Percentiles rank a stretch among this genome's conserved stretches.
These are phyloP conservation scores for Williopsis jadinii DNA, from an alignment of 1,139 yeast species.

Conservation along the genomic window DNA sequence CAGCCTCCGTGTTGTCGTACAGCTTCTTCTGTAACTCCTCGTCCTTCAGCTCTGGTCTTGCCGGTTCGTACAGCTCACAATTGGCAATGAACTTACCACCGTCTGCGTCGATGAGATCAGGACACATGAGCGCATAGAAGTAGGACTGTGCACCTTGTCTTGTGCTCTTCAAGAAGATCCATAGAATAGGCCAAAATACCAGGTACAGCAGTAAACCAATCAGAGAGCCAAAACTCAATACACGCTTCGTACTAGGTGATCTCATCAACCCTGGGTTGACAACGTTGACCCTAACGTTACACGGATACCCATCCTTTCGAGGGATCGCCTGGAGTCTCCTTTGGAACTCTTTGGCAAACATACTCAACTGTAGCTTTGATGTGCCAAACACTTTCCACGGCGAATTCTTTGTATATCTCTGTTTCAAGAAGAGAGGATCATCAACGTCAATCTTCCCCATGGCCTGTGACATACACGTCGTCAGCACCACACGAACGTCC, in stretches of 20 bases:
- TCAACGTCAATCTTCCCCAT: slow-evolving; percentile 56
- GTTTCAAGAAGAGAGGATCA: slow-evolving; percentile 62
- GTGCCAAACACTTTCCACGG: slow-evolving; percentile 82
- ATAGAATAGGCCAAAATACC: slow-evolving; percentile 72
- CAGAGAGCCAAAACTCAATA: slow-evolving; percentile 69
- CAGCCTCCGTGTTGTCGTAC: slow-evolving; percentile 53
- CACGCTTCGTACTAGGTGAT: slow-evolving; percentile 77
- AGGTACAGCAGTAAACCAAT: slow-evolving; percentile 63
- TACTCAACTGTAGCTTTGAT: slow-evolving; percentile 66
- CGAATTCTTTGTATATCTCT: slow-evolving; percentile 49
- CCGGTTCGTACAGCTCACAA: slow-evolving; percentile 52
- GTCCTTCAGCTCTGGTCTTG: slow-evolving; percentile 60
- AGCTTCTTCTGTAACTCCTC: slow-evolving; percentile 51
- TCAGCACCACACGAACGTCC: slow-evolving; percentile 73
- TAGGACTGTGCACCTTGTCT: slow-evolving; percentile 75
- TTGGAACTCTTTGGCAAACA: slow-evolving; percentile 75
- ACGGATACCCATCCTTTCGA: slow-evolving; percentile 51
- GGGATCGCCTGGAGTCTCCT: slow-evolving; percentile 39
- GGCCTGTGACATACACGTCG: slow-evolving; percentile 73
- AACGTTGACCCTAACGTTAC: slow-evolving; percentile 62
- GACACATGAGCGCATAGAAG: slow-evolving; percentile 64
- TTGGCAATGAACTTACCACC: slow-evolving; percentile 74
- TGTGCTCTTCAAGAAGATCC: slow-evolving; percentile 70
- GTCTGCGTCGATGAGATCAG: slow-evolving; percentile 49
- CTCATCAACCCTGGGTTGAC: slow-evolving; percentile 93